Base-by-base conservation (phyloP, 768 basidiomycete species). In the Kwoniella newhampshirensis region DNA sequence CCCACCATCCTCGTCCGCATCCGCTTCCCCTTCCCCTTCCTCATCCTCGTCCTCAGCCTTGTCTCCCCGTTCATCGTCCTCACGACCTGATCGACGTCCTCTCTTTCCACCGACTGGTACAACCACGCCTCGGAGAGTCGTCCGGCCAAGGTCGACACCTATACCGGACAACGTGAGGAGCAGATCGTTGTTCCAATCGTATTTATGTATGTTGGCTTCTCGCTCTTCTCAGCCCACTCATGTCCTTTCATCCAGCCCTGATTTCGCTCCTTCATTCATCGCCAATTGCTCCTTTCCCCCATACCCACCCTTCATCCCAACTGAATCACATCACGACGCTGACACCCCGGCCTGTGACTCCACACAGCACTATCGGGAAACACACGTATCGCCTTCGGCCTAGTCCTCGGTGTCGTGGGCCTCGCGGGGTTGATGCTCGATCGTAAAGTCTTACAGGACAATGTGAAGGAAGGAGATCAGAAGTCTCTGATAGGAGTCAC, bases 391-490 rank as follows among this genome's bases (percentile, higher is more conserved):
- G 5, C 44, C 8, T 58, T 58, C 18, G 56, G 56, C 17, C 1
- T 51, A 9, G 39, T 46, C 0, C 4, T 58, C 25, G 56, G 56
- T 20, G 25, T 36, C 21, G 43, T 58, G 9, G 56, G 49, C 3
- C 1, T 58, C 40, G 56, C 49, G 18, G 56, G 56, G 5, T 37
- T 58, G 42, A 44, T 58, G 48, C 17, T 50, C 30, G 56, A 58
- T 40, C 26, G 50, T 18, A 58, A 46, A 18, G 50, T 51, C 4
- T 48, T 58, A 27, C 56, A 50, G 23, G 56, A 51, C 27, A 42
- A 58, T 25, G n/a, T n/a, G 32, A 37, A 25, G n/a, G 39, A 13
- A 6, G 32, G n/a, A n/a, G 21, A 43, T 0, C 26, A 45, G 11
- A 32, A 37, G 23, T 15, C 18, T 20, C 45, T 30, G 20, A 49